These are phyloP conservation scores for Linum lewisii DNA, from an alignment of 345 rosid species.

Conservation along the genomic window DNA sequence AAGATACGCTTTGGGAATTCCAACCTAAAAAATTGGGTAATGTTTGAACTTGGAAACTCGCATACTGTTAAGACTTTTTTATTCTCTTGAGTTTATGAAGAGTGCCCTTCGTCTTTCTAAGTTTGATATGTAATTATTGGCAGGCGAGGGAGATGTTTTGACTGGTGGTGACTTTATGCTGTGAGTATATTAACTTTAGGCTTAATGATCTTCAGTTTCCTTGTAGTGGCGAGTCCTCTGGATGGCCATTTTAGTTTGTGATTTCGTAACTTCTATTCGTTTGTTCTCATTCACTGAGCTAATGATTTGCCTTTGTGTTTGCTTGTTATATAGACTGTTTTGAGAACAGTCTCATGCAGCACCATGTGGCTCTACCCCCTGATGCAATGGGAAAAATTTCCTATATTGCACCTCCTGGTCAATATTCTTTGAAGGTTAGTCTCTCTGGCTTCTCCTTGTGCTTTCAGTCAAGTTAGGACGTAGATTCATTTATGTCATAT, in stretches of 20 bases:
- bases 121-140: conserved; percentile 1
- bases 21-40: conserved; percentile 86
- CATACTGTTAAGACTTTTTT: conserved; percentile 1
- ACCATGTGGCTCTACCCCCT: conserved; percentile 86
- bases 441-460: conserved; percentile 9
- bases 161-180: conserved; percentile 99
- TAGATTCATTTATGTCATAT: not conserved
- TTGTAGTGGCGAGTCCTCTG: not conserved
- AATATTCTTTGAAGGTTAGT: conserved; percentile 86
- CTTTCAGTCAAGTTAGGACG: not conserved
- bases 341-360: conserved; percentile 90
- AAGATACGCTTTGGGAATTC: conserved; percentile 88
- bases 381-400: conserved; percentile 94
- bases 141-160: conserved; percentile 93
- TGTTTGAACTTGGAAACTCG: not conserved
- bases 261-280: not conserved
- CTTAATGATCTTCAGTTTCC: conserved; percentile 5
- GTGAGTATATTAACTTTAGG: conserved; percentile 44
- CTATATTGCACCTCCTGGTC: conserved; percentile 95
- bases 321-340: conserved; percentile 58
- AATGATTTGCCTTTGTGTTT: not conserved
- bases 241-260: conserved; percentile 8
- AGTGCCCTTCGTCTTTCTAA: conserved; percentile 6
- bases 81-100: conserved; percentile 5
- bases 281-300: not conserved